Evolutionary conservation across 1,284 basidiomycete species (phyloP).

Genomic region (Tilletia caries): DNA sequence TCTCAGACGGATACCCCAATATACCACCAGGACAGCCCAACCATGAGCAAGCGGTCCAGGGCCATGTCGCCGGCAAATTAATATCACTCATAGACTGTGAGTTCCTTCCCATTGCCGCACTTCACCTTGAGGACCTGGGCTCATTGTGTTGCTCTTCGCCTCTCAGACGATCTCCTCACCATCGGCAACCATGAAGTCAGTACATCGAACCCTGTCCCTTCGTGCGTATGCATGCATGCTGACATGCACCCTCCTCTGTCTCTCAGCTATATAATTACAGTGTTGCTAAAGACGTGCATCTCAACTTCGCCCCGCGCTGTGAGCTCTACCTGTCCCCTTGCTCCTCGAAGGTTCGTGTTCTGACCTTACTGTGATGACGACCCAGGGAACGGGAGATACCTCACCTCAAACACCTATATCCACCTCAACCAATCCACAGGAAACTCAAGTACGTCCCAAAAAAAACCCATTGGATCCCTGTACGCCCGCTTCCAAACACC

Average conservation of each 20-base stretch:
- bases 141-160: no score
- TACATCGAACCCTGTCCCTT: no score
- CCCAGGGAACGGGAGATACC: conserved; percentile 34
- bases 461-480: conserved; percentile 38
- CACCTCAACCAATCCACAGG: conserved; percentile 21
- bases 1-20: conserved; percentile 33
- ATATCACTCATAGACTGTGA: conserved; percentile 22
- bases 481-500: conserved; percentile 29
- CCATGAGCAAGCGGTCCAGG: no score
- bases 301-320: conserved; percentile 68
- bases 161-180: conserved; percentile 72
- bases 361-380: no score
- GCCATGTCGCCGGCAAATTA: no score
- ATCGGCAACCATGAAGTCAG: no score
- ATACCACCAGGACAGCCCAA: conserved; percentile 20
- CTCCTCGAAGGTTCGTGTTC: no score
- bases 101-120: conserved; percentile 64
- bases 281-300: conserved; percentile 73
- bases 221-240: no score
- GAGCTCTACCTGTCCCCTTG: no score
- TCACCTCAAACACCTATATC: conserved; percentile 42
- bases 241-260: conserved; percentile 68
- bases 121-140: no score
- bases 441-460: conserved; percentile 20
- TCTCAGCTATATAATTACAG: conserved; percentile 77